Evolutionary conservation across 441 rosid genomes (phyloP).

Genomic region (Eutrema salsugineum): DNA sequence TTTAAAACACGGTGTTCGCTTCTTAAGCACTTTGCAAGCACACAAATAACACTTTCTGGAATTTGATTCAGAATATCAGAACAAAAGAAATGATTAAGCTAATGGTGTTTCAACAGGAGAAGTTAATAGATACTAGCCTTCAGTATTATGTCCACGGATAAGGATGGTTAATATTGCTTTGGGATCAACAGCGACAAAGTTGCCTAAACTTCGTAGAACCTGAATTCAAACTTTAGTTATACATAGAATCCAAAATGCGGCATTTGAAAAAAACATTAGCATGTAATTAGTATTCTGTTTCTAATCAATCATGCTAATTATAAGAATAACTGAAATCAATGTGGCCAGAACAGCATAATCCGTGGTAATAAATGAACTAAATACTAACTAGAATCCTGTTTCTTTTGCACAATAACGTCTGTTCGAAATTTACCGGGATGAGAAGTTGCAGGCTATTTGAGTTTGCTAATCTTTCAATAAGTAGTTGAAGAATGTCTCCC

Average conservation of each 20-base stretch:
- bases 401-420: not conserved
- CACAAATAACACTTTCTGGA: conserved; percentile 64
- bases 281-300: not conserved
- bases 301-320: not conserved
- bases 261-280: not conserved
- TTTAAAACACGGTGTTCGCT: conserved; percentile 88
- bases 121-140: conserved; percentile 50
- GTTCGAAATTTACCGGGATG: conserved; percentile 62
- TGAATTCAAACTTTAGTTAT: conserved; percentile 29
- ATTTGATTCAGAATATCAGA: conserved; percentile 17
- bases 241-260: conserved; percentile 9
- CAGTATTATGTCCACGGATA: conserved; percentile 58
- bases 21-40: conserved; percentile 80
- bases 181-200: conserved; percentile 87
- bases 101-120: conserved; percentile 7
- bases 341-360: not conserved
- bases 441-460: conserved; percentile 82
- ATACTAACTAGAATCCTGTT: not conserved
- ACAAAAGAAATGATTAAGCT: conserved; percentile 2
- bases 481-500: conserved; percentile 63
- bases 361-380: not conserved
- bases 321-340: not conserved
- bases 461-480: conserved; percentile 76
- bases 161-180: conserved; percentile 56
- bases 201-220: conserved; percentile 90